Conservation (phyloP, 345 rosid genomes). For the Linum tenue region DNA sequence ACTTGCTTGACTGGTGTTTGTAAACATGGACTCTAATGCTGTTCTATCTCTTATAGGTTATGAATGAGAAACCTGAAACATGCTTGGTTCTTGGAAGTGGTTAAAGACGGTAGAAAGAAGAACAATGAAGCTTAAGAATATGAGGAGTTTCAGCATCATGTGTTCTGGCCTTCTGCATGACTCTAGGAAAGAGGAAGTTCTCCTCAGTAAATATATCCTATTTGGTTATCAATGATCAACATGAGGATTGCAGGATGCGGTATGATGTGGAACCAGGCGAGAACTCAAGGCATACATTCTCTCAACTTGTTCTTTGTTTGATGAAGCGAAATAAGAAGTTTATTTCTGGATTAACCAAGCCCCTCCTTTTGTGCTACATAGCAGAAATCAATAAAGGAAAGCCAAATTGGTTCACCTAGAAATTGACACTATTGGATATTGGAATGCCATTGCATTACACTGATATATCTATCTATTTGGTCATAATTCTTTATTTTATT, state of each 20-base stretch:
- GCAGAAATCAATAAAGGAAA: slow-evolving; percentile 10
- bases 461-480: neutral
- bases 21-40: neutral
- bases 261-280: slow-evolving; percentile 9
- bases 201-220: slow-evolving; percentile 6
- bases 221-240: slow-evolving; percentile 12
- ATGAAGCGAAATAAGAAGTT: slow-evolving; percentile 12
- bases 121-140: slow-evolving; percentile 4
- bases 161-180: slow-evolving; percentile 8
- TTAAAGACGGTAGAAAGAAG: slow-evolving; percentile 6
- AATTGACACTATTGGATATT: neutral
- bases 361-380: slow-evolving; percentile 4
- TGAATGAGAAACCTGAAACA: slow-evolving; percentile 18
- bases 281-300: slow-evolving; percentile 14
- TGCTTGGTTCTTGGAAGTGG: slow-evolving; percentile 14
- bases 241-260: neutral
- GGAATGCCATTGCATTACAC: slow-evolving; percentile 1
- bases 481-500: neutral
- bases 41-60: slow-evolving; percentile 21
- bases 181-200: slow-evolving; percentile 13
- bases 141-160: slow-evolving; percentile 4
- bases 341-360: slow-evolving; percentile 9
- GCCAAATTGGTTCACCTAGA: neutral
- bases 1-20: neutral
- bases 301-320: slow-evolving; percentile 20